A percentile compares a stretch with the other conserved stretches of the same genome.
These are phyloP conservation scores for Colletotrichum melonis DNA, from an alignment of 2,329 filamentous ascomycete genomes.

Conservation along the genomic window DNA sequence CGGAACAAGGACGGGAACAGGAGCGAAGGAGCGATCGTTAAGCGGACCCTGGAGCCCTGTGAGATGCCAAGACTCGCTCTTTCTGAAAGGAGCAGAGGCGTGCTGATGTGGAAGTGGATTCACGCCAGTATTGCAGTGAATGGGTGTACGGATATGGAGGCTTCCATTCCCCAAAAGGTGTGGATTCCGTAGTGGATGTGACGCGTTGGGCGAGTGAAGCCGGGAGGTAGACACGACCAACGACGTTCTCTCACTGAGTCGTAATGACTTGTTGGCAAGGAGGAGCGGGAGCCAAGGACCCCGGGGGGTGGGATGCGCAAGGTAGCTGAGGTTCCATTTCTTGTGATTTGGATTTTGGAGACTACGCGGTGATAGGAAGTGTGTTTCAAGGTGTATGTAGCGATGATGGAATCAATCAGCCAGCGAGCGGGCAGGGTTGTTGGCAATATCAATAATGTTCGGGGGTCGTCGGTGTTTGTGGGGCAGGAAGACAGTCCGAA, in stretches of 20 bases:
- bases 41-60: not conserved
- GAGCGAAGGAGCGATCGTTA: not conserved
- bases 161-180: not conserved
- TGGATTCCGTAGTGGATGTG: not conserved
- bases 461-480: conserved; percentile 3
- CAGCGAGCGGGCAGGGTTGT: not conserved
- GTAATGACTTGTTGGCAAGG: not conserved
- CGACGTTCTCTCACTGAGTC: not conserved
- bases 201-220: conserved; percentile 16
- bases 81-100: not conserved
- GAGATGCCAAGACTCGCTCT: not conserved
- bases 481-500: not conserved
- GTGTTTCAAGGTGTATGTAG: not conserved
- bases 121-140: conserved; percentile 31
- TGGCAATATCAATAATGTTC: not conserved
- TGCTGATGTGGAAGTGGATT: not conserved
- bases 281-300: not conserved
- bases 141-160: not conserved
- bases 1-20: not conserved
- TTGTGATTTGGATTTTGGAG: not conserved
- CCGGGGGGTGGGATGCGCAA: not conserved
- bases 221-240: not conserved
- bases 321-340: not conserved
- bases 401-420: not conserved
- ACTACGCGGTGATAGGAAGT: not conserved